A percentile compares a stretch with the other conserved stretches of the same genome.
Evolutionary conservation across 2,329 filamentous ascomycete species (phyloP).

Genomic region (Ilyonectria destructans): DNA sequence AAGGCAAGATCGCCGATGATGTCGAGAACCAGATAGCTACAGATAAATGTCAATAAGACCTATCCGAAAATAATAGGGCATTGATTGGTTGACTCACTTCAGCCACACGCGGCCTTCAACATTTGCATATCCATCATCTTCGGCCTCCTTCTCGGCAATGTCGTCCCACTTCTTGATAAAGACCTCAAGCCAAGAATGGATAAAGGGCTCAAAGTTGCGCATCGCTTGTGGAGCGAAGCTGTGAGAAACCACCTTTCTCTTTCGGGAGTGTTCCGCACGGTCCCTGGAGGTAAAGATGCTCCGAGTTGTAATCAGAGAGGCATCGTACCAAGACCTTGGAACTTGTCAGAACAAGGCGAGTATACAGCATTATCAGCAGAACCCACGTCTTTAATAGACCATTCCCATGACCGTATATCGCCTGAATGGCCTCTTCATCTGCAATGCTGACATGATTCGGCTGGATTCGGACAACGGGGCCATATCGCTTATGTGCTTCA

Average conservation of each 20-base stretch:
- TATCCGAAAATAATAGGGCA: neutral
- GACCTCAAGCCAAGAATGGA: slow-evolving; percentile 83
- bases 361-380: neutral
- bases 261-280: slow-evolving; percentile 85
- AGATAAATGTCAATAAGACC: neutral
- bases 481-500: slow-evolving; percentile 80
- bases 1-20: slow-evolving; percentile 68
- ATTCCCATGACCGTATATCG: slow-evolving; percentile 86
- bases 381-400: slow-evolving; percentile 80
- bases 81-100: neutral
- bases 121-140: slow-evolving; percentile 2
- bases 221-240: slow-evolving; percentile 89
- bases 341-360: neutral
- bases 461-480: slow-evolving; percentile 85
- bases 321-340: slow-evolving; percentile 79
- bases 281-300: slow-evolving; percentile 93
- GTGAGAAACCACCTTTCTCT: slow-evolving; percentile 90
- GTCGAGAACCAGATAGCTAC: too few relatives aligned
- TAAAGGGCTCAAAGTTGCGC: slow-evolving; percentile 90
- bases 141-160: slow-evolving; percentile 73
- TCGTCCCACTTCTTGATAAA: slow-evolving; percentile 83
- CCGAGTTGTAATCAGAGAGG: slow-evolving; percentile 88
- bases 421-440: slow-evolving; percentile 81
- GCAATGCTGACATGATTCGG: slow-evolving; percentile 88
- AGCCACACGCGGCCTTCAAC: slow-evolving; percentile 3